These are phyloP conservation scores for Martiniozyma asiatica DNA, from an alignment of 1,139 yeast species.

Conservation along the genomic window DNA sequence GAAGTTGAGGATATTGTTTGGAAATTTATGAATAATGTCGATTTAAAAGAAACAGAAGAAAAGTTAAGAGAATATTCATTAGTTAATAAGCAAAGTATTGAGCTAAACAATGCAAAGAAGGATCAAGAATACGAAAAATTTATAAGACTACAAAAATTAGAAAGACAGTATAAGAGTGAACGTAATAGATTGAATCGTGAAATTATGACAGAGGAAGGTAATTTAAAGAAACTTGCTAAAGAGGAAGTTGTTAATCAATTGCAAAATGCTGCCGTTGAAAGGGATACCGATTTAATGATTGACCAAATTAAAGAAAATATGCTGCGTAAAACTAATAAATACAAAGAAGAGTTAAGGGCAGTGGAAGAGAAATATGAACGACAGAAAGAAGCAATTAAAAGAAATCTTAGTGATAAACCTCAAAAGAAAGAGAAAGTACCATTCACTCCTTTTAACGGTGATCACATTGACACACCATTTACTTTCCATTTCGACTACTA, in stretches of 20 bases:
- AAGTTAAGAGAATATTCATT: slow-evolving; percentile 61
- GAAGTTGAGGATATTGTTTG: slow-evolving; percentile 71
- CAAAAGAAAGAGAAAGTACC: slow-evolving; percentile 36
- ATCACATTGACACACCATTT: slow-evolving; percentile 38
- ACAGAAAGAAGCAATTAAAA: slow-evolving; percentile 30
- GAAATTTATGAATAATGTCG: slow-evolving; percentile 60
- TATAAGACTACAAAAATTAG: slow-evolving; percentile 49
- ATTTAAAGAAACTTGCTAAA: slow-evolving; percentile 37
- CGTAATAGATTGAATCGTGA: slow-evolving; percentile 44
- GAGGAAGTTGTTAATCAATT: slow-evolving; percentile 64
- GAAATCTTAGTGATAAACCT: slow-evolving; percentile 19
- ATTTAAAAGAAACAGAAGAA: slow-evolving; percentile 60
- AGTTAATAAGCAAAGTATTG: slow-evolving; percentile 62
- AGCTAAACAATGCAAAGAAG: slow-evolving; percentile 61
- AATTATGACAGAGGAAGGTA: slow-evolving; percentile 25
- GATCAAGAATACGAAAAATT: slow-evolving; percentile 55
- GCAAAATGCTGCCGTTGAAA: slow-evolving; percentile 37
- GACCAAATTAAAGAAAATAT: slow-evolving; percentile 48
- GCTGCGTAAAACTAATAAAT: slow-evolving; percentile 50
- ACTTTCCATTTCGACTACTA: slow-evolving; percentile 25
- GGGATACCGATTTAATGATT: slow-evolving; percentile 38
- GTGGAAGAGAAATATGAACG: slow-evolving; percentile 32
- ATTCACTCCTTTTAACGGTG: slow-evolving; percentile 92
- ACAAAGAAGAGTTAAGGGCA: slow-evolving; percentile 57
- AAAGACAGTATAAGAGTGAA: slow-evolving; percentile 61